A percentile compares a stretch with the other conserved stretches of the same genome.
Evolutionary conservation across 768 basidiomycete genomes (phyloP).

Genomic region (Dictyophora rubrovolvata): DNA sequence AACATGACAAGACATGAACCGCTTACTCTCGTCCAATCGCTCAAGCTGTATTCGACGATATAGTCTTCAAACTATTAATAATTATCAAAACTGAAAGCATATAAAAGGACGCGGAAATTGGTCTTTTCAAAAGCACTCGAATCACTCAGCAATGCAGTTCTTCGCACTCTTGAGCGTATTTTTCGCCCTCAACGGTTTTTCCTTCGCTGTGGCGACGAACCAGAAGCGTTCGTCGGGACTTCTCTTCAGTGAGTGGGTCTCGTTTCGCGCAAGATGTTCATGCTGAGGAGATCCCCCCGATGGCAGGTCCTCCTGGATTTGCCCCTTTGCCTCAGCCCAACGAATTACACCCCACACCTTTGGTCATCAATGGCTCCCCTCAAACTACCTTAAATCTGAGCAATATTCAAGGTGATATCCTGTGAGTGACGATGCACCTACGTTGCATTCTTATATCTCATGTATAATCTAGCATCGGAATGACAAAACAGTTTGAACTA

Average conservation of each 20-base stretch:
- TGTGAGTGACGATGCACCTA: not conserved
- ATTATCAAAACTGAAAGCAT: too few species aligned
- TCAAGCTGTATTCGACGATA: too few species aligned
- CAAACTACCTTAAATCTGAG: constrained; percentile 5
- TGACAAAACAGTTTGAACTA: constrained; percentile 16
- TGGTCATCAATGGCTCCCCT: not conserved
- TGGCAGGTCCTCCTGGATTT: not conserved
- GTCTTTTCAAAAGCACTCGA: too few species aligned
- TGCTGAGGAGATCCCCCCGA: not conserved
- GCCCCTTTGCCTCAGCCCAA: not conserved
- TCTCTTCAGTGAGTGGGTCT: not conserved
- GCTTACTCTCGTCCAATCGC: too few species aligned
- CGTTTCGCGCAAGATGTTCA: not conserved
- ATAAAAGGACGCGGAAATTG: too few species aligned
- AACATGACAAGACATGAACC: too few species aligned
- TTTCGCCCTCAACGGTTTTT: not conserved
- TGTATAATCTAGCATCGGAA: constrained; percentile 12
- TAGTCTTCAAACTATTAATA: too few species aligned
- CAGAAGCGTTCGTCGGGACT: not conserved
- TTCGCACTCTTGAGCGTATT: not conserved
- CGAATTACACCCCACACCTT: not conserved
- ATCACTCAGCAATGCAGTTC: not conserved
- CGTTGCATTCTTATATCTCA: not conserved
- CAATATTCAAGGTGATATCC: constrained; percentile 13
- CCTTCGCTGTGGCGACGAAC: not conserved